Evolutionary conservation across 1,284 basidiomycete species (phyloP).

Genomic region (Ustanciosporium gigantosporum): DNA sequence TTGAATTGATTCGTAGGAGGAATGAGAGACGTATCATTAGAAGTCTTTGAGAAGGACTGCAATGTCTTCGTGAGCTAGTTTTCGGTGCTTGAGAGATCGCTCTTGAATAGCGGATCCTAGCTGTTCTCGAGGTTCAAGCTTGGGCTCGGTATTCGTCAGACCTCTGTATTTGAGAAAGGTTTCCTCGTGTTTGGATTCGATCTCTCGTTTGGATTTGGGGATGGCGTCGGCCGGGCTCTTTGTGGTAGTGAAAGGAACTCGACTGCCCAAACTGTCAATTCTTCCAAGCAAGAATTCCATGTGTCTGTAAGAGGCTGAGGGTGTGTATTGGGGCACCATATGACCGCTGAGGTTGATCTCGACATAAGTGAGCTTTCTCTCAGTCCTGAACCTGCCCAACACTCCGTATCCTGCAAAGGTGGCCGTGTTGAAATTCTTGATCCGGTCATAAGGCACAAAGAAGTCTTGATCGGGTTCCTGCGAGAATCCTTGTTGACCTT

Average conservation of each 20-base stretch:
- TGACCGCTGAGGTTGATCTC: slow-evolving; percentile 28
- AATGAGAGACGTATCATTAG: no score
- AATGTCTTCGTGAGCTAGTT: no score
- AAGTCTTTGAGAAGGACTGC: no score
- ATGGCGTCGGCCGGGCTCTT: no score
- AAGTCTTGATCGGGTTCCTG: slow-evolving; percentile 26
- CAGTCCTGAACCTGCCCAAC: slow-evolving; percentile 37
- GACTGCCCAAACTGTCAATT: slow-evolving; percentile 18
- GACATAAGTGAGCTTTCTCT: slow-evolving; percentile 54
- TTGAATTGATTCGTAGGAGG: no score
- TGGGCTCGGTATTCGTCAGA: no score
- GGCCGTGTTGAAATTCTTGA: slow-evolving; percentile 13
- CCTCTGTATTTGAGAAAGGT: no score
- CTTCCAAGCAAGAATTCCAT: slow-evolving; percentile 53
- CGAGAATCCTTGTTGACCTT: slow-evolving; percentile 53
- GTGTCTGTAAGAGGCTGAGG: slow-evolving; percentile 40
- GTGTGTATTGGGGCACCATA: slow-evolving; percentile 56
- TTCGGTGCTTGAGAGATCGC: no score
- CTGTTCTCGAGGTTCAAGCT: no score
- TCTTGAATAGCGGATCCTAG: no score
- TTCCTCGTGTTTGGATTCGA: no score
- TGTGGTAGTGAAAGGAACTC: slow-evolving; percentile 16
- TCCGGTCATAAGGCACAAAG: slow-evolving; percentile 12
- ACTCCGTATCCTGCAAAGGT: slow-evolving; percentile 16
- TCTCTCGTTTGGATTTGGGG: no score